phyloP scores from a whole-genome alignment of 345 rosid species.

The Hypericum perforatum region DNA sequence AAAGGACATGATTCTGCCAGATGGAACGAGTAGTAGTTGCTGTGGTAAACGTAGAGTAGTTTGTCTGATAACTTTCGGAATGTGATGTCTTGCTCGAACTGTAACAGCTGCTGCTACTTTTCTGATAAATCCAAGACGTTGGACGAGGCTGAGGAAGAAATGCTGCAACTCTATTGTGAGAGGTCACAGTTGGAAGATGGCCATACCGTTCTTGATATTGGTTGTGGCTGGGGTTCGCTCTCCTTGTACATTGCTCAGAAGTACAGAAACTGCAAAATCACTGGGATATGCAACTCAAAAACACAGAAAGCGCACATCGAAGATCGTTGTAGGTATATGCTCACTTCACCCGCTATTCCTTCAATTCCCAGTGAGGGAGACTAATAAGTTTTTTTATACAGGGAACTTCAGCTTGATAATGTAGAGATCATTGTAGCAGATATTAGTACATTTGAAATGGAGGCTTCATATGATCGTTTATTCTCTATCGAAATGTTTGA shows the following conservation, averaged over 20 bases:
- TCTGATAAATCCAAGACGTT: slow-evolving; percentile 37
- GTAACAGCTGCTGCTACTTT: slow-evolving; percentile 65
- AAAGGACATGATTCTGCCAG: too few relatives aligned
- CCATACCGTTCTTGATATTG: slow-evolving; percentile 66
- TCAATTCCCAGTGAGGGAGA: too few relatives aligned
- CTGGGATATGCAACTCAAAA: slow-evolving; percentile 76
- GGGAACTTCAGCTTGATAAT: slow-evolving; percentile 53
- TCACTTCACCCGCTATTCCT: not conserved
- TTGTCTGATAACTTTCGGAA: too few relatives aligned
- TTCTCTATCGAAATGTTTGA: slow-evolving; percentile 85
- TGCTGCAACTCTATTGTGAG: slow-evolving; percentile 63
- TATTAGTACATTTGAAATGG: slow-evolving; percentile 70
- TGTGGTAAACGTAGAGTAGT: too few relatives aligned
- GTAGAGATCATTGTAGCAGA: slow-evolving; percentile 73
- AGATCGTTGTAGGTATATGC: slow-evolving; percentile 55
- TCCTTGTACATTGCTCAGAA: slow-evolving; percentile 60
- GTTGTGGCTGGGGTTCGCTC: slow-evolving; percentile 94
- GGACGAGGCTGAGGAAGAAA: slow-evolving; percentile 76
- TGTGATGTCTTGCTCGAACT: not conserved
- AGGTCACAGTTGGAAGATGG: slow-evolving; percentile 64
- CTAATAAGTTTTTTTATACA: slow-evolving; percentile 8
- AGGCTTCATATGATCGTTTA: slow-evolving; percentile 54
- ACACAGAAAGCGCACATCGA: slow-evolving; percentile 63
- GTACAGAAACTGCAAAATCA: slow-evolving; percentile 52
- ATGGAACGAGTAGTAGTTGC: too few relatives aligned